Evolutionary conservation across 2,329 filamentous ascomycete species (phyloP), one percentile per base, ranked within the genome.

Genomic region (Orbilia ellipsospora): DNA sequence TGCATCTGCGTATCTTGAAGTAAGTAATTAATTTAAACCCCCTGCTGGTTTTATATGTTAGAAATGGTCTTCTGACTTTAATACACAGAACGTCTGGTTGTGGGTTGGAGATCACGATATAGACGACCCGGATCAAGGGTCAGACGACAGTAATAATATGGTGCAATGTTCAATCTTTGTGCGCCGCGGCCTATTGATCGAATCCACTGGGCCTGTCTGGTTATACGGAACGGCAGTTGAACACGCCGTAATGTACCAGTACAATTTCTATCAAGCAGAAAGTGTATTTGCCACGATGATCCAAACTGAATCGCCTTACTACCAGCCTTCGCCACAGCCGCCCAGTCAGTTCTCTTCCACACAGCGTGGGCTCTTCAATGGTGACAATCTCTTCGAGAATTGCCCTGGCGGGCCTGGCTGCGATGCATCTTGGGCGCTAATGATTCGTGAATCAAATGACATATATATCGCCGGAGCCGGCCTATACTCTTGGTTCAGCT

Each of bases 191-290:
- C 67, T 83, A 0, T 77, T 83, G 0, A 75, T 83, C 10, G 81
- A 83, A 68, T 80, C 78, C 16, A 72, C 26, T 2, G 67, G 76
- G 0, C 77, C 81, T 0, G 78, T 79, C 0, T 83, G 82, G 82
- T 72, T 84, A 2, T 83, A 82, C 61, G 85, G 85, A 10, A 86
- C 84, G 0, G 81, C 83, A 0, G 86, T 84, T 77, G 90, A 92
- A 82, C 90, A 92, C 81, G 86, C 86, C 59, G 84, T 86, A 1
- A 82, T 90, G n/a, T 93, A 92, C 84, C 88, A 92, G 80, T 92
- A 92, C 81, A 87, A 91, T 78, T 83, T 92, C 62, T 82, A 84
- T 78, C 83, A 85, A 59, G 88, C 89, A 4, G 84, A 85, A 57
- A 86, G 91, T 79, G 82, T 91, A 64, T 89, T 86, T 80, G 83